phyloP scores from a whole-genome alignment of 2,329 filamentous ascomycete genomes.

The Blastomyces gilchristii region DNA sequence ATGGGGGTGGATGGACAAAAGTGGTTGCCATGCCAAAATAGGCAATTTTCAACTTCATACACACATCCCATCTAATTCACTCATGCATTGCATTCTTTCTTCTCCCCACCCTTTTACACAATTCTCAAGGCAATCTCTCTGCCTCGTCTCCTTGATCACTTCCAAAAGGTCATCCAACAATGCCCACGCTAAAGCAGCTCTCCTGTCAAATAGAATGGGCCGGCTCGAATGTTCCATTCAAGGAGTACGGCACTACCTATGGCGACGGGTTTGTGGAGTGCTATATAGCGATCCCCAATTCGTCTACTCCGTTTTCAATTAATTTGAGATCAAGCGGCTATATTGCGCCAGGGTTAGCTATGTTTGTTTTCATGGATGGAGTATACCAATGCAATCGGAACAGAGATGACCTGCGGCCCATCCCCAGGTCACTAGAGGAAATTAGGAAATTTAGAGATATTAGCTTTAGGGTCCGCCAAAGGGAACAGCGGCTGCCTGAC shows the following conservation, averaged over 20 bases:
- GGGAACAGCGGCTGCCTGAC: conserved; percentile 40
- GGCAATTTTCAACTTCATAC: conserved; percentile 1
- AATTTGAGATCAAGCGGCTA: conserved; percentile 41
- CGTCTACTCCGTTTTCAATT: conserved; percentile 39
- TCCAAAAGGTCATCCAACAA: conserved; percentile 21
- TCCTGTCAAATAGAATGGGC: conserved; percentile 43
- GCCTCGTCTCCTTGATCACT: neutral
- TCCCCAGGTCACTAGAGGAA: conserved; percentile 15
- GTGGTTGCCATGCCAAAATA: conserved; percentile 3
- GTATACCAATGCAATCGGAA: conserved; percentile 50
- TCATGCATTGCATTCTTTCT: neutral
- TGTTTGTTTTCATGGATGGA: conserved; percentile 49
- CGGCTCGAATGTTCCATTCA: conserved; percentile 33
- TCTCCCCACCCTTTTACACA: neutral
- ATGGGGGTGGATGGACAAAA: neutral
- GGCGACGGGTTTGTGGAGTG: conserved; percentile 44
- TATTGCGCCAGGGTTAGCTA: conserved; percentile 44
- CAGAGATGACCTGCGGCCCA: conserved; percentile 29
- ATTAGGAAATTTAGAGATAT: conserved; percentile 30
- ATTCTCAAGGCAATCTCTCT: neutral
- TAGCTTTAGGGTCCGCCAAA: conserved; percentile 44
- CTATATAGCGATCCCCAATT: conserved; percentile 41
- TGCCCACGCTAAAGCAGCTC: conserved; percentile 47
- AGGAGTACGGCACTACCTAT: conserved; percentile 43
- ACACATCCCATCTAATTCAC: neutral